Percentiles rank a stretch among this genome's conserved stretches.
These are phyloP conservation scores for Ustilago lituana DNA, from an alignment of 1,284 basidiomycete species.

Conservation along the genomic window DNA sequence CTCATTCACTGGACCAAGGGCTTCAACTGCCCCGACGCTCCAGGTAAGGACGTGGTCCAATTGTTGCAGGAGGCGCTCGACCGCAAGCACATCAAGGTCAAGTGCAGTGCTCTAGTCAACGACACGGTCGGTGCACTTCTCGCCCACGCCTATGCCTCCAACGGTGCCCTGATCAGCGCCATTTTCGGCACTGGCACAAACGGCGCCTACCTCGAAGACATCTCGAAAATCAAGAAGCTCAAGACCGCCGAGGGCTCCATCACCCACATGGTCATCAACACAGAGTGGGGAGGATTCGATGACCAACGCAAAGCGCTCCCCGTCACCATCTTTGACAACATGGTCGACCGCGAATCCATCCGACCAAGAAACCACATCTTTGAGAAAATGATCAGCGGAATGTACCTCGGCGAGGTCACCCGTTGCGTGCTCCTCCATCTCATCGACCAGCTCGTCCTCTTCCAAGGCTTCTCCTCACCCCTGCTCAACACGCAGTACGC, in stretches of 20 bases:
- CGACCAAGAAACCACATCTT: conserved; percentile 93
- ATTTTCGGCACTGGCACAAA: conserved; percentile 99
- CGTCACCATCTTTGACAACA: conserved; percentile 90
- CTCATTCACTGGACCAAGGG: conserved; percentile 71
- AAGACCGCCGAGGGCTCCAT: conserved; percentile 31
- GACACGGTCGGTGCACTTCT: conserved; percentile 92
- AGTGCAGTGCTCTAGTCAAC: conserved; percentile 93
- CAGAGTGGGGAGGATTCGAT: conserved; percentile 76
- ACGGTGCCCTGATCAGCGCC: conserved; percentile 80
- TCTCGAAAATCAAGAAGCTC: conserved; percentile 82
- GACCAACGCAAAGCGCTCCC: conserved; percentile 80
- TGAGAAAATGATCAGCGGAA: conserved; percentile 98
- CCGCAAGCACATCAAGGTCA: conserved; percentile 90
- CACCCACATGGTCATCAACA: conserved; percentile 87
- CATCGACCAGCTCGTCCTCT: conserved; percentile 79
- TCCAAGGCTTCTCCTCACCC: conserved; percentile 79
- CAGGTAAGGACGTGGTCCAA: conserved; percentile 90
- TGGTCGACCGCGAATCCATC: conserved; percentile 90
- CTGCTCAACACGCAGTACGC: conserved; percentile 89
- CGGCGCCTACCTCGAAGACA: conserved; percentile 91
- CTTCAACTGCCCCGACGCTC: conserved; percentile 71
- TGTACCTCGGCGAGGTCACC: conserved; percentile 96
- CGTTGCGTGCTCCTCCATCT: conserved; percentile 86
- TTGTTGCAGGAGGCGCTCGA: conserved; percentile 93
- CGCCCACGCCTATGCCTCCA: conserved; percentile 88